A percentile compares a stretch with the other conserved stretches of the same genome.
Conservation (phyloP, 352 stramenopile genomes). For the Globisporangium spiculum region DNA sequence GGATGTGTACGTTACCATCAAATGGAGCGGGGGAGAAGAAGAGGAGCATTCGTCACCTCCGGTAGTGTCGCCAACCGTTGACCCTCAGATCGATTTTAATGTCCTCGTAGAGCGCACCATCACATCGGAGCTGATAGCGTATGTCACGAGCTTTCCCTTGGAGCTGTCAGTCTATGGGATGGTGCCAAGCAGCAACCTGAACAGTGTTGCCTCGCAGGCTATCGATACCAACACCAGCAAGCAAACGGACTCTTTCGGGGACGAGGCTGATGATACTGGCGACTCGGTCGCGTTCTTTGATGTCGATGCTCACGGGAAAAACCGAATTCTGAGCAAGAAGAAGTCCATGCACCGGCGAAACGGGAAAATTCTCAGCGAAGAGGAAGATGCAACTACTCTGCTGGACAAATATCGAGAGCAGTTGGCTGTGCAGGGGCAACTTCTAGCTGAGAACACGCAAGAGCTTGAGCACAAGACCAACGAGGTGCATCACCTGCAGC, state of each 20-base stretch:
- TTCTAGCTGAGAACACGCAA: conserved; percentile 57
- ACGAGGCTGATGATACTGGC: conserved; percentile 23
- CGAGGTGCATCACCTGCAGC: conserved; percentile 42
- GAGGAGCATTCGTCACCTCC: conserved; percentile 47
- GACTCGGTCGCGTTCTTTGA: conserved; percentile 57
- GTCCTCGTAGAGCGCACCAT: conserved; percentile 53
- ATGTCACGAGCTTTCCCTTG: conserved; percentile 43
- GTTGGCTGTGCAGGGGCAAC: conserved; percentile 46
- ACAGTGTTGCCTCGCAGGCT: conserved; percentile 58
- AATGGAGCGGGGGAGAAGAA: conserved; percentile 30
- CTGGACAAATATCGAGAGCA: conserved; percentile 49
- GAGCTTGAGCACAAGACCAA: conserved; percentile 54
- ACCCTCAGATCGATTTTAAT: conserved; percentile 59
- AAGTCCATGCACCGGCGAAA: conserved; percentile 44
- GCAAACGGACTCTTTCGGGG: conserved; percentile 9
- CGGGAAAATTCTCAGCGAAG: conserved; percentile 23
- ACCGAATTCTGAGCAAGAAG: conserved; percentile 43
- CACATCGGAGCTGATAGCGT: conserved; percentile 43
- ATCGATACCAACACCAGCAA: conserved; percentile 29
- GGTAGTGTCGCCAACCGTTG: conserved; percentile 42
- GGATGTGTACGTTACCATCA: conserved; percentile 55
- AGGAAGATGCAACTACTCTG: conserved; percentile 28
- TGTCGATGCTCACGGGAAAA: conserved; percentile 33
- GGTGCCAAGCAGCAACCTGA: conserved; percentile 73
- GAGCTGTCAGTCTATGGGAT: conserved; percentile 65